These are phyloP conservation scores for Stagonosporopsis rhizophila DNA, from an alignment of 2,329 filamentous ascomycete genomes.

Conservation along the genomic window DNA sequence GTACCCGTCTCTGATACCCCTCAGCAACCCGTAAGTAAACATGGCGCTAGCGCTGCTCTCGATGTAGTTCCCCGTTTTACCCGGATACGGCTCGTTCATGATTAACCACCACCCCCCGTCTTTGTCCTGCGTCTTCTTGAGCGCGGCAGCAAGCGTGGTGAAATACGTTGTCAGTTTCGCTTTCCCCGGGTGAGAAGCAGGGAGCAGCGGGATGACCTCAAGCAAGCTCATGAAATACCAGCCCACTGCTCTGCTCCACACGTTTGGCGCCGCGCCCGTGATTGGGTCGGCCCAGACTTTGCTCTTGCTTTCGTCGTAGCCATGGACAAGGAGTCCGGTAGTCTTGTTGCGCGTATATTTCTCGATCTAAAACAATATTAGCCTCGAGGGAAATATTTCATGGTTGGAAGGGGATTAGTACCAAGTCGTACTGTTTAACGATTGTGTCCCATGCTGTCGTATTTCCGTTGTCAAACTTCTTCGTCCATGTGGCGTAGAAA, in stretches of 20 bases:
- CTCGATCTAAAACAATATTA: constrained; percentile 19
- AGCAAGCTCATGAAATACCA: constrained; percentile 44
- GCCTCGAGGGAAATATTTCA: no score
- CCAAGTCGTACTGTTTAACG: constrained; percentile 26
- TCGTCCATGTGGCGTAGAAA: constrained; percentile 41
- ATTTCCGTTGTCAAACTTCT: constrained; percentile 37
- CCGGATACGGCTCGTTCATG: constrained; percentile 55
- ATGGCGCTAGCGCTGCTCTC: constrained; percentile 65
- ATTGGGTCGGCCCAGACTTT: constrained; percentile 32
- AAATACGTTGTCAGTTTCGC: constrained; percentile 47
- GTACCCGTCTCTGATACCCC: constrained; percentile 26
- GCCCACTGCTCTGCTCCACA: constrained; percentile 34
- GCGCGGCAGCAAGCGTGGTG: constrained; percentile 45
- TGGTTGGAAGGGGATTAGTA: no score
- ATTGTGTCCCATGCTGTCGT: constrained; percentile 50
- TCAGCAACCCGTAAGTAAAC: constrained; percentile 34
- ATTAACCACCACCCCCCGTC: constrained; percentile 64
- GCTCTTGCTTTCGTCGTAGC: constrained; percentile 34
- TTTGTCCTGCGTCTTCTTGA: constrained; percentile 50
- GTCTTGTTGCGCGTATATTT: constrained; percentile 27
- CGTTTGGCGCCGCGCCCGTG: constrained; percentile 33
- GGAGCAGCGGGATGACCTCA: constrained; percentile 55
- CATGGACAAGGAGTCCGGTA: constrained; percentile 28
- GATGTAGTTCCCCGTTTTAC: constrained; percentile 61
- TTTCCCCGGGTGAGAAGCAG: constrained; percentile 40